These are phyloP conservation scores for Coemansia sp. DNA, from an alignment of 192 early-diverging fungal species.

Conservation along the genomic window DNA sequence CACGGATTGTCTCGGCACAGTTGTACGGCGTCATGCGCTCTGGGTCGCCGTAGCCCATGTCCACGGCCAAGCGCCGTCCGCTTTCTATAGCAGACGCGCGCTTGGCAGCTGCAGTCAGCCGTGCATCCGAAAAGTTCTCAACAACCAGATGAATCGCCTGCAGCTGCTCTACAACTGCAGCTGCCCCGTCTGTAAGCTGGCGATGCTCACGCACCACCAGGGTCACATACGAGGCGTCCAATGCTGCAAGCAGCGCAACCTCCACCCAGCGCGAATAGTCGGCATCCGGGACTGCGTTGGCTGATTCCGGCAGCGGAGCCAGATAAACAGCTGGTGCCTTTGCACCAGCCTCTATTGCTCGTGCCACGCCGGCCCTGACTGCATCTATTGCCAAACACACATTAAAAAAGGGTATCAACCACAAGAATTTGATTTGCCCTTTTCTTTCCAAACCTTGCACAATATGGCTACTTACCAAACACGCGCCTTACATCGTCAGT, in stretches of 20 bases:
- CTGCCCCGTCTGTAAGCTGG: conserved; percentile 39
- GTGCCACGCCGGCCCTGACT: conserved; percentile 64
- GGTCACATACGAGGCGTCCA: conserved; percentile 73
- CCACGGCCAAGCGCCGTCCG: conserved; percentile 70
- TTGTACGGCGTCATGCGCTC: conserved; percentile 84
- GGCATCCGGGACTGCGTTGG: conserved; percentile 27
- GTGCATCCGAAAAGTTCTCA: conserved; percentile 17
- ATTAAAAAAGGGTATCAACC: not conserved
- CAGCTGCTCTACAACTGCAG: conserved; percentile 52
- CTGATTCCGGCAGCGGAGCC: conserved; percentile 51
- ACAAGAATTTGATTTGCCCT: not conserved
- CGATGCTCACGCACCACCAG: conserved; percentile 77
- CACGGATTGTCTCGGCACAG: conserved; percentile 65
- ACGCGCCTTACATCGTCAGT: conserved; percentile 81
- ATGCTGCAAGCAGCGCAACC: conserved; percentile 68
- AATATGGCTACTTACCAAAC: conserved; percentile 18
- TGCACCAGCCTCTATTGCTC: conserved; percentile 65
- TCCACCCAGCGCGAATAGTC: conserved; percentile 72
- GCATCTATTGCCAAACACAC: conserved; percentile 35
- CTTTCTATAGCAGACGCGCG: conserved; percentile 68
- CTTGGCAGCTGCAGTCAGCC: conserved; percentile 41
- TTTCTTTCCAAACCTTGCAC: too few species aligned
- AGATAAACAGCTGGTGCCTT: conserved; percentile 60
- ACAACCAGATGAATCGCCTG: conserved; percentile 62
- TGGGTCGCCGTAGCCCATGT: conserved; percentile 81